These are phyloP conservation scores for Udeniomyces megalosporus DNA, from an alignment of 768 basidiomycete genomes.

Conservation along the genomic window DNA sequence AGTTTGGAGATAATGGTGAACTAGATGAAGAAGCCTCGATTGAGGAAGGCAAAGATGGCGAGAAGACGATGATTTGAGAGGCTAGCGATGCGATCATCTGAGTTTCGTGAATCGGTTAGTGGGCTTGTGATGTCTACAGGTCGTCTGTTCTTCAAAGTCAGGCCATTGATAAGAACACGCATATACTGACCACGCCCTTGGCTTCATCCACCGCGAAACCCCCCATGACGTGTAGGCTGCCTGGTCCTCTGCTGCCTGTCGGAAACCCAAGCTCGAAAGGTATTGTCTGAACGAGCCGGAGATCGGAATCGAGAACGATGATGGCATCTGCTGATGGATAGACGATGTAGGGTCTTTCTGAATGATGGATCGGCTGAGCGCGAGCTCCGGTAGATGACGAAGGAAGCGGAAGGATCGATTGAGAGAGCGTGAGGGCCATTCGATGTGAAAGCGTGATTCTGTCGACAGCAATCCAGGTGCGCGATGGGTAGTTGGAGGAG, in stretches of 20 bases:
- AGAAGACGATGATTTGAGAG: background rate
- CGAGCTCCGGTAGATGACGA: background rate
- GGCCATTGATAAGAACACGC: background rate
- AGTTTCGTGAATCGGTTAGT: background rate
- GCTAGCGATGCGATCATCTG: constrained; percentile 3
- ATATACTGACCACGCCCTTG: background rate
- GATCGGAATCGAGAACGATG: background rate
- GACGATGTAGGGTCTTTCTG: background rate
- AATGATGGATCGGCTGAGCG: background rate
- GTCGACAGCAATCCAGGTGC: too few relatives aligned
- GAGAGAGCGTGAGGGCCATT: constrained; percentile 1
- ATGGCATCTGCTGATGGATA: background rate
- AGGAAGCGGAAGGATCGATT: constrained; percentile 1
- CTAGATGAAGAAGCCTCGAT: background rate
- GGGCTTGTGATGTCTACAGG: background rate
- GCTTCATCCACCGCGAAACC: background rate
- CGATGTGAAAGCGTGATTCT: too few relatives aligned
- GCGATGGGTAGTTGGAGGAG: too few relatives aligned
- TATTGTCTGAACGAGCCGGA: background rate
- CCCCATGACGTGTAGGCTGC: background rate
- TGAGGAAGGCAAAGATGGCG: background rate
- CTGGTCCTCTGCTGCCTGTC: background rate
- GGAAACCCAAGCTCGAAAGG: constrained; percentile 5
- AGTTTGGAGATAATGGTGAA: constrained; percentile 22
- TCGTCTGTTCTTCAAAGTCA: background rate